Conservation (phyloP, 225 moss, liverwort and hornwort genomes). For the Lunularia cruciata region DNA sequence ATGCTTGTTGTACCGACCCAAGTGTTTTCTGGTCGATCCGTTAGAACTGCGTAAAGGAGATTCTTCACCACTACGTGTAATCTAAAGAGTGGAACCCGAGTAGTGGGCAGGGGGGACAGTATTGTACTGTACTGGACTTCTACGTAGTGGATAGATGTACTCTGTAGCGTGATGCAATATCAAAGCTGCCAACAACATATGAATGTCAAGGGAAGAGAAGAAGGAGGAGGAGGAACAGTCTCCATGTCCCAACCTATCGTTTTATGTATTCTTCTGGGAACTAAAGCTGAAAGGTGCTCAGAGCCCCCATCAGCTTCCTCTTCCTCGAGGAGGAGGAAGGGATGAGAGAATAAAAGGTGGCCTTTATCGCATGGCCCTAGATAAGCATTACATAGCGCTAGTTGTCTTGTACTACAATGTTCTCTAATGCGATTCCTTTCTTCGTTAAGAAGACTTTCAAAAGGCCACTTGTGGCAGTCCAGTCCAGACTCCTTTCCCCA, state of each 20-base stretch:
- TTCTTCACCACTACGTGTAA: too few relatives aligned
- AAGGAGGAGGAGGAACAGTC: too few relatives aligned
- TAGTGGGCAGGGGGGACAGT: too few relatives aligned
- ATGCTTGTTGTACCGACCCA: too few relatives aligned
- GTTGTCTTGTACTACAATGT: neutral
- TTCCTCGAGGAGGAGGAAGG: neutral
- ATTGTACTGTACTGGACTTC: too few relatives aligned
- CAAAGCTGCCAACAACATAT: too few relatives aligned
- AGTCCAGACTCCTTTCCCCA: neutral
- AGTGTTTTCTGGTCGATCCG: too few relatives aligned
- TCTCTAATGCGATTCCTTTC: neutral
- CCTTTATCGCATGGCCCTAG: neutral
- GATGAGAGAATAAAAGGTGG: neutral
- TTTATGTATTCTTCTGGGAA: neutral
- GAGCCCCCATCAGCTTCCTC: neutral
- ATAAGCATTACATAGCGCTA: constrained; percentile 2
- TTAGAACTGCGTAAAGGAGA: too few relatives aligned
- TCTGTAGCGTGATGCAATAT: too few relatives aligned
- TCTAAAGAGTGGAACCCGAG: too few relatives aligned
- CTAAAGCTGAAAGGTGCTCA: constrained; percentile 2
- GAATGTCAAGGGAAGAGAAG: too few relatives aligned
- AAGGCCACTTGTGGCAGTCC: neutral
- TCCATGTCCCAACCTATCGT: neutral
- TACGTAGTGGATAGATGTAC: too few relatives aligned
- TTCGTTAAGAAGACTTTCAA: constrained; percentile 4